phyloP scores from a whole-genome alignment of 108 stramenopile genomes.

The Seminavis robusta region DNA sequence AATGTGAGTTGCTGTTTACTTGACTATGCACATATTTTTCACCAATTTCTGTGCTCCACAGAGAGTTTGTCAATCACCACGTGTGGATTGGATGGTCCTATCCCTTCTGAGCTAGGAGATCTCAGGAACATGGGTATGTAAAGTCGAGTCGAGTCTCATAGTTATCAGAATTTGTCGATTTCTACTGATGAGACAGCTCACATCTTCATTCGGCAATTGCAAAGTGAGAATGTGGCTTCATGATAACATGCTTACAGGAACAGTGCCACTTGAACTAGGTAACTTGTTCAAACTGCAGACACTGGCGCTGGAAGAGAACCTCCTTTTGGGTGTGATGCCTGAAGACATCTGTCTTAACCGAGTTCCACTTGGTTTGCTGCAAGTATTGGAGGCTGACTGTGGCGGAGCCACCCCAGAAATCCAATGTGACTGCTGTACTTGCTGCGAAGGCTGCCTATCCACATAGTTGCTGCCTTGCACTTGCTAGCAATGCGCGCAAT shows the following conservation, averaged over 20 bases:
- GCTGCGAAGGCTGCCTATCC: too few species aligned
- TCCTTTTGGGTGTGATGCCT: constrained; percentile 32
- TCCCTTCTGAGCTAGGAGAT: too few species aligned
- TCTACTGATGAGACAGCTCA: constrained; percentile 16
- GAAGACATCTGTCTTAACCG: constrained; percentile 34
- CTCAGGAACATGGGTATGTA: too few species aligned
- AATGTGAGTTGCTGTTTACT: too few species aligned
- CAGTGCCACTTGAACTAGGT: constrained; percentile 30
- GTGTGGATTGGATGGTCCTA: too few species aligned
- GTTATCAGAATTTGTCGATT: constrained; percentile 17
- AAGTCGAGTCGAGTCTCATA: too few species aligned
- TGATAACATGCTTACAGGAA: constrained; percentile 27
- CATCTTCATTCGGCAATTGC: too few species aligned
- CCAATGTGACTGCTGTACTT: constrained; percentile 37
- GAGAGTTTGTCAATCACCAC: too few species aligned
- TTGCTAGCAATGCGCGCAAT: too few species aligned
- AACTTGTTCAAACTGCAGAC: constrained; percentile 11
- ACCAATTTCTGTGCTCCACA: too few species aligned
- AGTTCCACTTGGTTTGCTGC: constrained; percentile 23
- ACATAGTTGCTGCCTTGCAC: too few species aligned
- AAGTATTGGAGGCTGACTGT: constrained; percentile 45
- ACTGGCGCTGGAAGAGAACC: constrained; percentile 36
- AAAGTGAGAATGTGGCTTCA: constrained; percentile 29
- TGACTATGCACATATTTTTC: too few species aligned
- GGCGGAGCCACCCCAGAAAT: constrained; percentile 37